Evolutionary conservation across 129 eudicot genomes (phyloP).

Genomic region (Flaveria linearis): DNA sequence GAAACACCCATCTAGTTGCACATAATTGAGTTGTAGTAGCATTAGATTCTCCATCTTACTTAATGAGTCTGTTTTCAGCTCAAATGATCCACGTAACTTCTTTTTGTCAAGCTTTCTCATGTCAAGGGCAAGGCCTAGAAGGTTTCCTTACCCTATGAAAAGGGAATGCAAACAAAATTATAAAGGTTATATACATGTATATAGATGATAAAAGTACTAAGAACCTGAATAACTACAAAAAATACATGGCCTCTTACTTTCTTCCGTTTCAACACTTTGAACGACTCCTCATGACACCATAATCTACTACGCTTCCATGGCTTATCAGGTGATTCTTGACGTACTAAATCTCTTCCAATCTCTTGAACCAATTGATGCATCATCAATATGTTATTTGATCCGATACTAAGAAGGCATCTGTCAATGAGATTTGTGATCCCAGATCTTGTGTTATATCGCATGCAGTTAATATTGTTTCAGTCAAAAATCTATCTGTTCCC

Average conservation of each 20-base stretch:
- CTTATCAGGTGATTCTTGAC: constrained; percentile 34
- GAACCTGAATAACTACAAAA: background rate
- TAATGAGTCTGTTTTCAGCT: constrained; percentile 7
- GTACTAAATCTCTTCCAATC: constrained; percentile 35
- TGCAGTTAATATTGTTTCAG: constrained; percentile 21
- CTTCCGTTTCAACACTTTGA: constrained; percentile 29
- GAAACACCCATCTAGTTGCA: constrained; percentile 6
- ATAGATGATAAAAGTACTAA: background rate
- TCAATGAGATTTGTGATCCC: constrained; percentile 41
- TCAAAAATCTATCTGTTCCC: constrained; percentile 17
- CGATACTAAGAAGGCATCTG: constrained; percentile 30
- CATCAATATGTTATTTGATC: background rate
- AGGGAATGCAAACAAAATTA: background rate
- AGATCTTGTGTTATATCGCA: constrained; percentile 18
- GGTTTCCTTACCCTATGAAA: constrained; percentile 32
- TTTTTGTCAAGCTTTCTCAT: constrained; percentile 21
- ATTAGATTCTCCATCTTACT: constrained; percentile 27
- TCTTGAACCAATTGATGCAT: constrained; percentile 40
- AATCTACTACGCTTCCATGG: constrained; percentile 36
- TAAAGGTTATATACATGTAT: background rate
- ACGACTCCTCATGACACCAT: constrained; percentile 37
- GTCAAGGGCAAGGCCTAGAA: constrained; percentile 38
- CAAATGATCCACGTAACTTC: background rate
- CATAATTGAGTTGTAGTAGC: constrained; percentile 30
- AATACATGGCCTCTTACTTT: constrained; percentile 22